These are phyloP conservation scores for Aspergillus baeticus DNA, from an alignment of 495 filamentous ascomycete genomes.

Conservation along the genomic window DNA sequence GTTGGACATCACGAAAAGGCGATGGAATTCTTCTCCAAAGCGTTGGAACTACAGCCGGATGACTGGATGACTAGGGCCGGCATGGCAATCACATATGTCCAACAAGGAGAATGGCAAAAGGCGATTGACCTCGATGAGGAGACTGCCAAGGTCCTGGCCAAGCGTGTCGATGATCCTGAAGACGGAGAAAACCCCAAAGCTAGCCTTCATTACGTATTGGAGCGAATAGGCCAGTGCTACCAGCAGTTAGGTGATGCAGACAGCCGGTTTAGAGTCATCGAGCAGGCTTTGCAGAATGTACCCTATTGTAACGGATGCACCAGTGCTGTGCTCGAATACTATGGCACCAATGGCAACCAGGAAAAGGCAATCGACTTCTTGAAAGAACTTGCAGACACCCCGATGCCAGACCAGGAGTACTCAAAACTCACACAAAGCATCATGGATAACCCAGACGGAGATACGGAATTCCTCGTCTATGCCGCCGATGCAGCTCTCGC, in stretches of 20 bases:
- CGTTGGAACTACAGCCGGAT: slow-evolving; percentile 3
- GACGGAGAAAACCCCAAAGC: neutral
- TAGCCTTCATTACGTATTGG: neutral
- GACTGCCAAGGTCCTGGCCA: neutral
- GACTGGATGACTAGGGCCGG: neutral
- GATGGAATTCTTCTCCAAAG: neutral
- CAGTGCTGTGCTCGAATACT: neutral
- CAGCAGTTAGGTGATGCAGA: neutral
- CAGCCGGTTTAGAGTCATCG: neutral
- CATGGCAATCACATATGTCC: slow-evolving; percentile 2
- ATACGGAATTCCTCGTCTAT: neutral
- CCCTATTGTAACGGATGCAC: slow-evolving; percentile 8
- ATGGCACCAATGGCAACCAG: neutral
- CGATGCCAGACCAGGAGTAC: slow-evolving; percentile 8
- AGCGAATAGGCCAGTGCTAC: slow-evolving; percentile 3
- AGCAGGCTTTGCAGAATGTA: neutral
- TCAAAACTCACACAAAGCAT: neutral
- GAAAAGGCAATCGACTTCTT: slow-evolving; percentile 7
- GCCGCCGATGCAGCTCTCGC: slow-evolving; percentile 13
- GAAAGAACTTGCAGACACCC: neutral
- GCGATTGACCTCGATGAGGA: slow-evolving; percentile 1
- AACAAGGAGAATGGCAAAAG: neutral
- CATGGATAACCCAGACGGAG: neutral
- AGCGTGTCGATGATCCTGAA: neutral
- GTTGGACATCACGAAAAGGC: neutral